Conservation (phyloP, 2,329 filamentous ascomycete genomes). For the Aspergillus felis region DNA sequence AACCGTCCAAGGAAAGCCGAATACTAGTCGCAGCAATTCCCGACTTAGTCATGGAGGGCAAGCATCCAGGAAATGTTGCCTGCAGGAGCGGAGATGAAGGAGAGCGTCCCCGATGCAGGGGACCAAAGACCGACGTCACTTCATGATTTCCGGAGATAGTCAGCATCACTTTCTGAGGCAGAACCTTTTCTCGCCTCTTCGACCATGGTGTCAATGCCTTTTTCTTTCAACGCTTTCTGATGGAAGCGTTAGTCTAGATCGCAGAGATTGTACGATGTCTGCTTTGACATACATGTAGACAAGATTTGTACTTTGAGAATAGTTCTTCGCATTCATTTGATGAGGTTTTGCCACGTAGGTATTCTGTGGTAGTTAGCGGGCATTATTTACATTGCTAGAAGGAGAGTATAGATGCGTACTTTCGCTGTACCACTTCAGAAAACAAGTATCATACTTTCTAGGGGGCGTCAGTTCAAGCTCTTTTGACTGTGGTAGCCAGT, state of each 20-base stretch:
- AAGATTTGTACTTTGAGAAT: conserved; percentile 85
- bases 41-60: background rate
- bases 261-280: background rate
- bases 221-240: conserved; percentile 78
- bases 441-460: conserved; percentile 94
- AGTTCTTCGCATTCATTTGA: conserved; percentile 81
- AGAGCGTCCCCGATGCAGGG: background rate
- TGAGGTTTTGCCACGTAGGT: conserved; percentile 77
- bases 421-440: conserved; percentile 99
- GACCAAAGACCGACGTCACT: background rate
- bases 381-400: background rate
- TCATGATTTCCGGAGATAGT: conserved; percentile 52
- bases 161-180: conserved; percentile 71
- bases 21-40: background rate
- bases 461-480: conserved; percentile 15
- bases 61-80: background rate
- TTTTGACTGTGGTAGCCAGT: background rate
- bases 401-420: conserved; percentile 52
- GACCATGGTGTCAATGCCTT: conserved; percentile 88
- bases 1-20: background rate
- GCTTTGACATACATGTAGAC: conserved; percentile 65
- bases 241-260: background rate
- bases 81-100: background rate
- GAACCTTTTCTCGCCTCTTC: conserved; percentile 87
- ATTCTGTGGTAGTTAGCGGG: conserved; percentile 57